A percentile compares a stretch with the other conserved stretches of the same genome.
phyloP scores from a whole-genome alignment of 2,329 filamentous ascomycete species.

The Juglanconis sp. region DNA sequence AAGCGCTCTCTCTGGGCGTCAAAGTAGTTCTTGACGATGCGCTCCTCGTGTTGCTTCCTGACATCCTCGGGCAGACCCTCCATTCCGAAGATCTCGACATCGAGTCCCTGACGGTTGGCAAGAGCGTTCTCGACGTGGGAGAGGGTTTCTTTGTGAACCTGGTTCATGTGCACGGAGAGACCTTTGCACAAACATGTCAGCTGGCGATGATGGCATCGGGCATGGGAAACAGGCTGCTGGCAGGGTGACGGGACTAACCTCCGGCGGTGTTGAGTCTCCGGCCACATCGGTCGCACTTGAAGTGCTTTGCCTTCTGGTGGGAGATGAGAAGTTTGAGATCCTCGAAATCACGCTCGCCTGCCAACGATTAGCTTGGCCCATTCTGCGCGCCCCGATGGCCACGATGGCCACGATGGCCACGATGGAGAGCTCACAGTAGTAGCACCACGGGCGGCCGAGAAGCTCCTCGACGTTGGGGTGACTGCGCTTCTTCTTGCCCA shows the following conservation, averaged over 20 bases:
- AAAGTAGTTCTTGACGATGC: conserved; percentile 82
- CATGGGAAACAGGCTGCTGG: no score
- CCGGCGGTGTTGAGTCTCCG: conserved; percentile 90
- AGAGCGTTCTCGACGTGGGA: conserved; percentile 88
- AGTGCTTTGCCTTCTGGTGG: conserved; percentile 99
- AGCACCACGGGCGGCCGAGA: conserved; percentile 88
- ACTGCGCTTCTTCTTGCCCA: conserved; percentile 89
- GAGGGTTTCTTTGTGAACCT: conserved; percentile 94
- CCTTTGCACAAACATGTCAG: conserved; percentile 48
- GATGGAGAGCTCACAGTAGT: conserved; percentile 68
- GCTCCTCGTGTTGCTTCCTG: conserved; percentile 77
- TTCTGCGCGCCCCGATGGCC: neutral
- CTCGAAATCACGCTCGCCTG: conserved; percentile 91
- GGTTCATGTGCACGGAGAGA: conserved; percentile 94
- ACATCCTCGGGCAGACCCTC: conserved; percentile 90
- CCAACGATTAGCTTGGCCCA: conserved; percentile 14
- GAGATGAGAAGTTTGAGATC: conserved; percentile 94
- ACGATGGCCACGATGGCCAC: neutral
- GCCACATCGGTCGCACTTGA: conserved; percentile 91
- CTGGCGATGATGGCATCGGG: neutral
- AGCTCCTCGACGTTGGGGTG: conserved; percentile 86
- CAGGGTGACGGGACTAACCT: conserved; percentile 53
- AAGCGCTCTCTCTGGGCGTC: conserved; percentile 80
- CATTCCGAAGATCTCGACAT: conserved; percentile 98
- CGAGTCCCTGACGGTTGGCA: conserved; percentile 77